Evolutionary conservation across 805 yeast species (phyloP).

Genomic region (Saccharomyces paradoxus): DNA sequence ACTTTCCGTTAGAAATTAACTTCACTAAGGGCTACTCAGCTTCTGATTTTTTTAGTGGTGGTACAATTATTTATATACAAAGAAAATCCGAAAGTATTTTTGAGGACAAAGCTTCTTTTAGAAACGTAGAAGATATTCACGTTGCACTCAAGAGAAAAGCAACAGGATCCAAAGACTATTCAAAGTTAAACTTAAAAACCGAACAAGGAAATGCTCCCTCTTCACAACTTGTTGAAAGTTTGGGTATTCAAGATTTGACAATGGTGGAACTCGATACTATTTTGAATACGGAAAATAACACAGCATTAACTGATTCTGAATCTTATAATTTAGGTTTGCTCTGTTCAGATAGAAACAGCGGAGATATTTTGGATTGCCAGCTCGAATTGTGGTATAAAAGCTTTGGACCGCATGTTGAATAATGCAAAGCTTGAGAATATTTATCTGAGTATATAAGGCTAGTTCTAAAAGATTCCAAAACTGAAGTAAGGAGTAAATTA

Average conservation of each 20-base stretch:
- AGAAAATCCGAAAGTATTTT: slow-evolving; percentile 3
- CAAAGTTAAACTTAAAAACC: neutral
- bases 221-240: slow-evolving; percentile 1
- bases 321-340: slow-evolving; percentile 17
- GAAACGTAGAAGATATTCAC: slow-evolving; percentile 8
- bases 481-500: neutral
- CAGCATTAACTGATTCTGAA: slow-evolving; percentile 6
- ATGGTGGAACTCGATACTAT: slow-evolving; percentile 13
- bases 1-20: slow-evolving; percentile 42
- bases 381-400: slow-evolving; percentile 22
- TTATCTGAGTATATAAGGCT: neutral
- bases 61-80: slow-evolving; percentile 23
- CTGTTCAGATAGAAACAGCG: slow-evolving; percentile 17
- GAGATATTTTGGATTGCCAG: slow-evolving; percentile 18
- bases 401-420: neutral
- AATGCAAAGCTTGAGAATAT: neutral
- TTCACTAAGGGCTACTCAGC: slow-evolving; percentile 28
- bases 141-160: slow-evolving; percentile 8
- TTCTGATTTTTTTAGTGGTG: slow-evolving; percentile 21
- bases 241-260: slow-evolving; percentile 10
- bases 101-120: neutral
- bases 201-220: slow-evolving; percentile 1
- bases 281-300: neutral
- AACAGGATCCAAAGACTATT: neutral
- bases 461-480: neutral